Base-by-base conservation (phyloP, 352 stramenopile species). In the Phytophthora boehmeriae region DNA sequence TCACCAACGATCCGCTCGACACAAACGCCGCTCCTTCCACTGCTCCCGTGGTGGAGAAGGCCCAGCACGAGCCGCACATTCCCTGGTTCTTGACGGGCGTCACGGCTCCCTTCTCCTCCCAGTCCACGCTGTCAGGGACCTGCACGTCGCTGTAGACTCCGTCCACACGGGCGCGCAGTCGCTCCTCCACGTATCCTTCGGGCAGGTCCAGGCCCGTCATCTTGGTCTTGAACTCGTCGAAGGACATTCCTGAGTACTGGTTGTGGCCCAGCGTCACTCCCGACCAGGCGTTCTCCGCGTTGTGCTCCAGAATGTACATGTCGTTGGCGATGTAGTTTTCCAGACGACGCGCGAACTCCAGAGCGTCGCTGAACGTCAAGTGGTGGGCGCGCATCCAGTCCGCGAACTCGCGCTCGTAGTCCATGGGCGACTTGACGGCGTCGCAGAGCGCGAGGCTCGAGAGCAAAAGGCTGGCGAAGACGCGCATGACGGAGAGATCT, bases 1-100 rank as follows among this genome's bases (percentile, higher is more conserved):
- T 90, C 4, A 90, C 56, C 2, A 99, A 86, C 59, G 95, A 88
- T 32, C 90, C 90, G 41, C 73, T 98, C 16, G 97, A 77, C 19
- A 99, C 84, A 53, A 95, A 99, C 50, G 97, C 80, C 14, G 93
- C 96, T n/a, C 97, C 97, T 80, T 99, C 98, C 41, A 99, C 95
- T 0, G 96, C 89, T 22, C 97, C 98, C 6, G 97, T 99, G 5
- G 98, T 95, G 5, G 96, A 98, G 59, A 98, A 98, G 9, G 96
- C 94, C 96, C 96, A 99, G 80, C 96, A 99, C 34, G 96, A 98
- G 20, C 96, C 96, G 63, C 96, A 99, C 57, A 89, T 86, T 13
- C 90, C 91, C 75, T 99, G 96, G 56, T 97, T 97, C 68, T 98
- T 97, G 30, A 99, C 77, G 16, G 83, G 70, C 4, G 88, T 98